phyloP scores from a whole-genome alignment of 208 protist species.

The Acanthamoeba sp. region DNA sequence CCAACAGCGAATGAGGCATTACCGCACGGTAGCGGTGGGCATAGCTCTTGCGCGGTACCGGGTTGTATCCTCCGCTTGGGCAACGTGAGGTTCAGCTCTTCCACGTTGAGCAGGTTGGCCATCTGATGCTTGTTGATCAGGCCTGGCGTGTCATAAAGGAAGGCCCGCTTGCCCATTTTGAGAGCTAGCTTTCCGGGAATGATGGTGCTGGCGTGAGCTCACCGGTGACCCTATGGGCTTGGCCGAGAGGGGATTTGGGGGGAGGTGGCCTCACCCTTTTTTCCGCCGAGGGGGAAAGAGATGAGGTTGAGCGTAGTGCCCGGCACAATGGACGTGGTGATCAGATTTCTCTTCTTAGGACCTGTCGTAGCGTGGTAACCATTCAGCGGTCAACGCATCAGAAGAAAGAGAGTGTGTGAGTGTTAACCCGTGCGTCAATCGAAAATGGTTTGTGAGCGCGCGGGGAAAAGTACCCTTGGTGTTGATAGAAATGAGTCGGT shows the following conservation, averaged over 20 bases:
- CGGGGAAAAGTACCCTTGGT: constrained; percentile 33
- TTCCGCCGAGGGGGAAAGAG: constrained; percentile 76
- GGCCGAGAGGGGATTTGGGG: too few relatives aligned
- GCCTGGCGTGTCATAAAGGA: constrained; percentile 82
- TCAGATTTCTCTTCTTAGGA: constrained; percentile 39
- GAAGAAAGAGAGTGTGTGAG: too few relatives aligned
- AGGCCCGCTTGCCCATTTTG: constrained; percentile 30
- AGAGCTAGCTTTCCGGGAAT: too few relatives aligned
- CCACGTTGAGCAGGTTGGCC: constrained; percentile 67
- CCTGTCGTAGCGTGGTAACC: not conserved
- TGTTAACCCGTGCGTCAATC: too few relatives aligned
- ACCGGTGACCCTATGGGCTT: too few relatives aligned
- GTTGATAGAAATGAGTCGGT: constrained; percentile 73
- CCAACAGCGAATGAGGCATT: not conserved
- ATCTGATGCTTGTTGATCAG: constrained; percentile 80
- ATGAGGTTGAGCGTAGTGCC: constrained; percentile 83
- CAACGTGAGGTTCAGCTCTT: constrained; percentile 73
- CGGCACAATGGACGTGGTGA: constrained; percentile 79
- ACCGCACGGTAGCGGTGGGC: not conserved
- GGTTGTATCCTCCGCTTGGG: constrained; percentile 76
- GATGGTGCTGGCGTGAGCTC: too few relatives aligned
- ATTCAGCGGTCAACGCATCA: too few relatives aligned
- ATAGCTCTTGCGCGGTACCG: not conserved
- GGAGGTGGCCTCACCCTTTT: not conserved
- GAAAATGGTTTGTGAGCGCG: not conserved